These are phyloP conservation scores for Albugo candida DNA, from an alignment of 352 stramenopile genomes.

Conservation along the genomic window DNA sequence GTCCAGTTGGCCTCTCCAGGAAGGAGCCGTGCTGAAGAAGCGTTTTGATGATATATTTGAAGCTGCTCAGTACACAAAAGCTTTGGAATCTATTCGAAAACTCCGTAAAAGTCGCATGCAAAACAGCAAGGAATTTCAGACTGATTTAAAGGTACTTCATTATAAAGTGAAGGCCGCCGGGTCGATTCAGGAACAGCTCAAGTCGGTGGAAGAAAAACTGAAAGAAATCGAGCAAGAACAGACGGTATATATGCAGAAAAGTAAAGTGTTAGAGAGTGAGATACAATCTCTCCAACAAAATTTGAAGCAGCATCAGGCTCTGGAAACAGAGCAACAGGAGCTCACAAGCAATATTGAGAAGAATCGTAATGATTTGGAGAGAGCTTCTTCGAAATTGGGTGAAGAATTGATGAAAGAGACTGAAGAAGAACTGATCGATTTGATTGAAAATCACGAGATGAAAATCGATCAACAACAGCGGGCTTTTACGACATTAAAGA, in stretches of 20 bases:
- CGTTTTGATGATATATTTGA: slow-evolving; percentile 99
- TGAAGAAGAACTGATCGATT: slow-evolving; percentile 27
- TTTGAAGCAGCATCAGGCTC: slow-evolving; percentile 16
- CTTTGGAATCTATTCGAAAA: slow-evolving; percentile 92
- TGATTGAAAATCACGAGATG: slow-evolving; percentile 35
- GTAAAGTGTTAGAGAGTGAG: slow-evolving; percentile 27
- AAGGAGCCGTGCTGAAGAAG: slow-evolving; percentile 96
- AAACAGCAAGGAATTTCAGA: slow-evolving; percentile 85
- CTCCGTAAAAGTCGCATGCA: slow-evolving; percentile 69
- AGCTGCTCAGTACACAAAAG: slow-evolving; percentile 95
- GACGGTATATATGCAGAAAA: slow-evolving; percentile 13
- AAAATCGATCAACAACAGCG: slow-evolving; percentile 25
- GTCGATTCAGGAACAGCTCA: slow-evolving; percentile 32
- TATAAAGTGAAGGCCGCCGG: slow-evolving; percentile 58
- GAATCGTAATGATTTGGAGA: slow-evolving; percentile 21
- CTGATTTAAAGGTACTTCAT: slow-evolving; percentile 80
- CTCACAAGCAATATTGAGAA: slow-evolving; percentile 13
- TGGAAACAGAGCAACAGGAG: slow-evolving; percentile 18
- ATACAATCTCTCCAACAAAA: slow-evolving; percentile 32
- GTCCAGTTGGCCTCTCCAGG: slow-evolving; percentile 92
- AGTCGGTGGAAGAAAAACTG: slow-evolving; percentile 24
- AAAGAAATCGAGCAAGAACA: slow-evolving; percentile 15
- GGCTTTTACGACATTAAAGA: slow-evolving; percentile 14
- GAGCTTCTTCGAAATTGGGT: slow-evolving; percentile 24
- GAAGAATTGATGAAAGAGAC: slow-evolving; percentile 48